Base-by-base conservation (phyloP, 768 basidiomycete genomes). In the Glaciozyma martinii region DNA sequence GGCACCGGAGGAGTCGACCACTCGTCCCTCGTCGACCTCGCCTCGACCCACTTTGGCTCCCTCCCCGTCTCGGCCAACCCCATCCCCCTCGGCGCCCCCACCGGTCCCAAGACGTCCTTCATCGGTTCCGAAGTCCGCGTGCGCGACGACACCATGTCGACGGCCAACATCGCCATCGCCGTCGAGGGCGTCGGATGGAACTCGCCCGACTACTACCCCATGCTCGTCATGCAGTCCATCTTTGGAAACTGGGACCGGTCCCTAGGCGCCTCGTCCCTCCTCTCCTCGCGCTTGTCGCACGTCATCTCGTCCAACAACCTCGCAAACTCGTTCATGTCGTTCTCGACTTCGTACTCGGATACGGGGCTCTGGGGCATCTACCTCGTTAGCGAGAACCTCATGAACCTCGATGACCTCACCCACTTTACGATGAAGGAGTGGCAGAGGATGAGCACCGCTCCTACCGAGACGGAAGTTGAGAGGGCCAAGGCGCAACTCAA, bases 231-330 rank as follows among this genome's bases (percentile, higher is more conserved):
- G 86, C 90, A 94, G 78, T 86, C 85, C 74, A 90, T 98, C 79
- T 87, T 98, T 79, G 95, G 95, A 68, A 99, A 98, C 84, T 99
- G 95, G 95, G 94, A 99, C 76, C 85, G 95, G 72, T 89, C 88
- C 55, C 85, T 98, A 72, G 95, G 94, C 72, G 85, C 90, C 56
- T 86, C 90, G 4, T 82, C 90, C 29, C 81, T 95, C 60, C 85
- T 94, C 68, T 91, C 89, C 66, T 95, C 91, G 59, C 85, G 87
- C 59, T 86, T 99, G 61, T 89, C 88, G 30, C 88, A 93, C 77
- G 87, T 91, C 77, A 82, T 98, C 73, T 89, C 90, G 44, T 81
- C 82, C 60, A 86, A 97, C 83, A 89, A 90, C 82, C 90, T 98
- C 75, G 95, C 95, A 75, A 99, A 98, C 82, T 90, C 88, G 64